phyloP scores from a whole-genome alignment of 768 basidiomycete species.

The Trametes villosa region DNA sequence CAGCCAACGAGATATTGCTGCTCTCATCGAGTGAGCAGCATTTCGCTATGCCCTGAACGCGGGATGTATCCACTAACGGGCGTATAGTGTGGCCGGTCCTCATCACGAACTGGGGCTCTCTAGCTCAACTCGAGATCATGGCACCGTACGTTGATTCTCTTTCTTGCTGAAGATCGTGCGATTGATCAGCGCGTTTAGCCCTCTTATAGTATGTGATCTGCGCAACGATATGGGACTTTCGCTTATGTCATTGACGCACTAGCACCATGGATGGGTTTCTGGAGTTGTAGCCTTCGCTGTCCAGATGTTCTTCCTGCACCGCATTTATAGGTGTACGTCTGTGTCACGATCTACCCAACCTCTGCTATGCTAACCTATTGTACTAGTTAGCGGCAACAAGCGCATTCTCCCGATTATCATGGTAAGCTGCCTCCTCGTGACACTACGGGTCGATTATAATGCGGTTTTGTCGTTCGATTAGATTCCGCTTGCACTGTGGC shows the following conservation, averaged over 20 bases:
- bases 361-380: neutral
- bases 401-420: neutral
- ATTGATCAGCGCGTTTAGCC: neutral
- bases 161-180: neutral
- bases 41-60: neutral
- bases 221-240: neutral
- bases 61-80: neutral
- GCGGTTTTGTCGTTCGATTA: too few species aligned
- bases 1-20: neutral
- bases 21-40: neutral
- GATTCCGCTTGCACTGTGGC: too few species aligned
- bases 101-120: neutral
- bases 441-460: too few species aligned
- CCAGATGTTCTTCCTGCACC: neutral
- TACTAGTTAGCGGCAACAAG: neutral
- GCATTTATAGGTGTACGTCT: neutral
- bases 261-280: neutral
- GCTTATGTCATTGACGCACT: neutral
- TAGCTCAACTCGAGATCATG: neutral
- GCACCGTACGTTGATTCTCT: neutral
- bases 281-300: neutral
- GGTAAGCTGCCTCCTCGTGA: too few species aligned
- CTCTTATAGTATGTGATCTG: neutral
- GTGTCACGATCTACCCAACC: neutral
- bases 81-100: constrained; percentile 1